Conservation (phyloP, 2,329 filamentous ascomycete species). For the Grosmannia penicillata region DNA sequence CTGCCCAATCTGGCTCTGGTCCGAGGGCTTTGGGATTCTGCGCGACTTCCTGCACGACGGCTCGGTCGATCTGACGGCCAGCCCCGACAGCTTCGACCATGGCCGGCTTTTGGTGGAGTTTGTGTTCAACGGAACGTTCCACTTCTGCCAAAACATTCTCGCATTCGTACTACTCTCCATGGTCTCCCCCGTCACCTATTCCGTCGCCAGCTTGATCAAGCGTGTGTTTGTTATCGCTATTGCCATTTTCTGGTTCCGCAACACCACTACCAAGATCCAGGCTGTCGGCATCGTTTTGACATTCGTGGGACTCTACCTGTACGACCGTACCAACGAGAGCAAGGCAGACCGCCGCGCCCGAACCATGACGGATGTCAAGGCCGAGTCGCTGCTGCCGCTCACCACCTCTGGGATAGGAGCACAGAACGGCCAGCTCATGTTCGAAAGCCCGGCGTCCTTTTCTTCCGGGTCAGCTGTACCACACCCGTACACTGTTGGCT, state of each 20-base stretch:
- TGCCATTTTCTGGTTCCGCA: slow-evolving; percentile 93
- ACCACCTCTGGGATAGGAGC: slow-evolving; percentile 18
- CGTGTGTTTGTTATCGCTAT: slow-evolving; percentile 93
- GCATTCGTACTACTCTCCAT: slow-evolving; percentile 86
- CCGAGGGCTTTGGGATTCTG: slow-evolving; percentile 67
- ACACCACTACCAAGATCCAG: slow-evolving; percentile 69
- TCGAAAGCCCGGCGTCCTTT: slow-evolving; percentile 19
- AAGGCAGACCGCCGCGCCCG: slow-evolving; percentile 75
- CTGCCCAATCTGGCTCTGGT: slow-evolving; percentile 82
- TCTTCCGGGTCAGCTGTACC: slow-evolving; percentile 13
- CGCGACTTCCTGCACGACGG: slow-evolving; percentile 69
- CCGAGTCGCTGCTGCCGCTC: slow-evolving; percentile 52
- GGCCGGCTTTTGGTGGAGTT: slow-evolving; percentile 70
- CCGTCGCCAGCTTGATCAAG: slow-evolving; percentile 89
- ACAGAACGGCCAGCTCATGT: slow-evolving; percentile 12
- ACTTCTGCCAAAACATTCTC: slow-evolving; percentile 92
- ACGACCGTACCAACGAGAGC: slow-evolving; percentile 82
- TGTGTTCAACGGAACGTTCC: slow-evolving; percentile 90
- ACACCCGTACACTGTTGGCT: slow-evolving; percentile 31
- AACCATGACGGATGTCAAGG: slow-evolving; percentile 37
- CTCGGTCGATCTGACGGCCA: slow-evolving; percentile 45
- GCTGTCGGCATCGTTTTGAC: slow-evolving; percentile 76
- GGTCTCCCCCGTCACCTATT: slow-evolving; percentile 93
- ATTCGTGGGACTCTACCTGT: slow-evolving; percentile 84
- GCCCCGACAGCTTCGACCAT: slow-evolving; percentile 58